Evolutionary conservation across 352 stramenopile genomes (phyloP).

Genomic region (Globisporangium polare): DNA sequence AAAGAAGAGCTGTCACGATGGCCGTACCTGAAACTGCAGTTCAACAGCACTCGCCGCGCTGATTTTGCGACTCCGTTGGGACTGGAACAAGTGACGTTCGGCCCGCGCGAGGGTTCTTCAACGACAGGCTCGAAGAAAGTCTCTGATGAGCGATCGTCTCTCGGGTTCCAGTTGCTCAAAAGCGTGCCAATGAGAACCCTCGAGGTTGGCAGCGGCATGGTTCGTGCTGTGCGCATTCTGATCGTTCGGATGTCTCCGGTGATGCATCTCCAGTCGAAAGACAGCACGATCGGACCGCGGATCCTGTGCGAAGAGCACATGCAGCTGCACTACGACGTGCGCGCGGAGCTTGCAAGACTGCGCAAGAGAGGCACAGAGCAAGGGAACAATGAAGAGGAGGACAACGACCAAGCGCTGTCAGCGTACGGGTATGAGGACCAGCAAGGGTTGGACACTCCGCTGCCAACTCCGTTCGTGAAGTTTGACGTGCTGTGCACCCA

Average conservation of each 20-base stretch:
- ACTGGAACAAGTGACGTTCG: conserved; percentile 28
- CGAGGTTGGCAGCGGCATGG: conserved; percentile 56
- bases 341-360: conserved; percentile 25
- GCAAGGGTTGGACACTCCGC: conserved; percentile 19
- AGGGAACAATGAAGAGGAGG: conserved; percentile 12
- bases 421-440: conserved; percentile 15
- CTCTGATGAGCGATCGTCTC: conserved; percentile 4
- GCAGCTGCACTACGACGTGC: conserved; percentile 40
- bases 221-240: conserved; percentile 50
- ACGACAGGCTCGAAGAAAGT: background rate
- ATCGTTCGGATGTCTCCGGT: conserved; percentile 52
- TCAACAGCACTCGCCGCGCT: conserved; percentile 66
- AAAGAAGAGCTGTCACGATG: conserved; percentile 46
- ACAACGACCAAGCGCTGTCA: conserved; percentile 10
- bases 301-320: conserved; percentile 69
- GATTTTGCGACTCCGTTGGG: conserved; percentile 38
- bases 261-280: conserved; percentile 64
- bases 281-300: conserved; percentile 51
- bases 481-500: conserved; percentile 66
- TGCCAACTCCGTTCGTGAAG: conserved; percentile 62
- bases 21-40: conserved; percentile 58
- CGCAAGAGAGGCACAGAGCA: conserved; percentile 7
- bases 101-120: background rate
- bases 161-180: conserved; percentile 50
- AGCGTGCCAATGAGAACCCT: conserved; percentile 59